Conservation (phyloP, 352 stramenopile genomes). For the Globisporangium nodosum region DNA sequence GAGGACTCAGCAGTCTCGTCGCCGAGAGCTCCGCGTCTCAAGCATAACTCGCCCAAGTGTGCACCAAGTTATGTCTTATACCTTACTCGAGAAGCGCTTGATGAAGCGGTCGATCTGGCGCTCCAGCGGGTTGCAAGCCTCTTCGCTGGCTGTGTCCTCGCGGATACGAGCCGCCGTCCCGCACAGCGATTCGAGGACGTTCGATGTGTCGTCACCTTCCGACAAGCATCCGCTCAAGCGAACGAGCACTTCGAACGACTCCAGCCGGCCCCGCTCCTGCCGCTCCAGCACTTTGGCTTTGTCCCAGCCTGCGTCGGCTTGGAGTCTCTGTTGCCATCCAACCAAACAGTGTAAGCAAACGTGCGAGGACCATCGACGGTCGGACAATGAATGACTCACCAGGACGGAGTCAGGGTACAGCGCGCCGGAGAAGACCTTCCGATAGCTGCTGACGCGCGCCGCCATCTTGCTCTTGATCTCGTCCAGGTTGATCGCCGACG, state of each 20-base stretch:
- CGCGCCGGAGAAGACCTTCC: constrained; percentile 28
- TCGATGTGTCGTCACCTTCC: not conserved
- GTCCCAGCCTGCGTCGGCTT: not conserved
- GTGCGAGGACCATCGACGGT: not conserved
- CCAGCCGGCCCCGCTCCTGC: constrained; percentile 6
- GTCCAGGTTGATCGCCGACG: constrained; percentile 10
- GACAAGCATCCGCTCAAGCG: not conserved
- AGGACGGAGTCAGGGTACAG: constrained; percentile 35
- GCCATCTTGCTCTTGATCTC: constrained; percentile 43
- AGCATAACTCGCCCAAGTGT: not conserved
- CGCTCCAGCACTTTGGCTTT: not conserved
- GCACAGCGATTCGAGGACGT: not conserved
- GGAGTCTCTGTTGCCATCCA: not conserved
- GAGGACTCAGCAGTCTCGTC: constrained; percentile 24
- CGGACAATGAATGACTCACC: constrained; percentile 14
- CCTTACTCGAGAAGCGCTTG: not conserved
- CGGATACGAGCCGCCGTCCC: not conserved
- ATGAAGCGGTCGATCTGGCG: constrained; percentile 6
- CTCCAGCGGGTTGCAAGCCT: constrained; percentile 9
- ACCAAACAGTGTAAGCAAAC: not conserved
- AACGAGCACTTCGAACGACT: constrained; percentile 9
- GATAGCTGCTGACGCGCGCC: constrained; percentile 28
- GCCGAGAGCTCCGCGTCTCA: constrained; percentile 9
- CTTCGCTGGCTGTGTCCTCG: not conserved
- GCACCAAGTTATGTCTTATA: not conserved